Conservation (phyloP, 2,329 filamentous ascomycete species). For the Endocalyx cinctus region DNA sequence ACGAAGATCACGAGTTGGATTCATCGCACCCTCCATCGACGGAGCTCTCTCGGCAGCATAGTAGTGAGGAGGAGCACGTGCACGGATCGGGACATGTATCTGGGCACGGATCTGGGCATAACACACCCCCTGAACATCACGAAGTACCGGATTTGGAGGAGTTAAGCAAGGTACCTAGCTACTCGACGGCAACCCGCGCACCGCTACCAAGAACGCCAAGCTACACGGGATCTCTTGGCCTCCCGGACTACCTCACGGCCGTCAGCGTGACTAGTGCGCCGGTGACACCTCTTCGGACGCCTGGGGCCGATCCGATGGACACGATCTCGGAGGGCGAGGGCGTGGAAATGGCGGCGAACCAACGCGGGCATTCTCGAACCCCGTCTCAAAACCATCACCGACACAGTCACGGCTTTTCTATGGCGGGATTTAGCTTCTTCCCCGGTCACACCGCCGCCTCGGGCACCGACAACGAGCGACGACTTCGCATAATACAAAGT, state of each 20-base stretch:
- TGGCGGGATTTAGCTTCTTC: conserved; percentile 24
- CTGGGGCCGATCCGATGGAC: conserved; percentile 21
- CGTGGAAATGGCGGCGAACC: conserved; percentile 2
- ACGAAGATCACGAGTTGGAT: conserved; percentile 29
- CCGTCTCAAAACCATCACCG: conserved; percentile 13
- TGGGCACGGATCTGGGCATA: conserved; percentile 39
- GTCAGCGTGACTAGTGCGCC: conserved; percentile 53
- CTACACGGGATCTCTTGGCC: conserved; percentile 41
- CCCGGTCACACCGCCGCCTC: conserved; percentile 17
- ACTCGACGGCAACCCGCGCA: conserved; percentile 67
- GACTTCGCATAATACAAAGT: conserved; percentile 19
- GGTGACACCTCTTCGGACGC: conserved; percentile 38
- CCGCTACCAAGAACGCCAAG: conserved; percentile 49
- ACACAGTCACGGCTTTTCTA: no score
- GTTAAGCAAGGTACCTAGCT: conserved; percentile 71
- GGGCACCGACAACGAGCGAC: conserved; percentile 22
- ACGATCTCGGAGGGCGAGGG: conserved; percentile 21
- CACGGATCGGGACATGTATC: conserved; percentile 40
- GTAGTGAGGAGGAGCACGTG: conserved; percentile 43
- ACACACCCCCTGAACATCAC: conserved; percentile 44
- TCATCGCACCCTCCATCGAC: conserved; percentile 40
- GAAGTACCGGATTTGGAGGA: conserved; percentile 58
- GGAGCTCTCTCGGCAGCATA: conserved; percentile 48
- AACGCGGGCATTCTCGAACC: conserved; percentile 16
- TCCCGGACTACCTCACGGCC: conserved; percentile 66